phyloP scores from a whole-genome alignment of 1,284 basidiomycete genomes.

The Cystobasidium pallidum region DNA sequence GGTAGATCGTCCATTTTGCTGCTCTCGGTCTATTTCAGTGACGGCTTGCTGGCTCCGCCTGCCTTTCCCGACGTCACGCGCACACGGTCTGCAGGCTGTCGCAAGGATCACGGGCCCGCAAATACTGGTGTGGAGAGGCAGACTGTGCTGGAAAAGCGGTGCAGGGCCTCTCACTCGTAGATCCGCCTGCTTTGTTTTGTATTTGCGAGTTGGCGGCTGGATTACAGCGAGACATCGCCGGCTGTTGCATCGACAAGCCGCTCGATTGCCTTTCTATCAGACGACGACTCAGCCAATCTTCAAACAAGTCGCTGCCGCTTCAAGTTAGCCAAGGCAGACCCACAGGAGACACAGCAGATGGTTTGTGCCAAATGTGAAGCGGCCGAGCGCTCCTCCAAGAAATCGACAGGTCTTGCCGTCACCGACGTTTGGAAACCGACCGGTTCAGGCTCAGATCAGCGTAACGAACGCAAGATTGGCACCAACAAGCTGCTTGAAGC shows the following conservation, averaged over 20 bases:
- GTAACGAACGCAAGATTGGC: constrained; percentile 66
- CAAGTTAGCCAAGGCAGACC: neutral
- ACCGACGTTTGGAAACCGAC: constrained; percentile 46
- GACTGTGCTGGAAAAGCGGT: neutral
- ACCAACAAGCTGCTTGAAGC: constrained; percentile 76
- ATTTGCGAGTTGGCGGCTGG: neutral
- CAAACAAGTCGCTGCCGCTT: neutral
- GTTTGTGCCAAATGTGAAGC: constrained; percentile 53
- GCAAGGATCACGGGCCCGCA: neutral
- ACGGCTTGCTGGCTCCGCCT: constrained; percentile 2
- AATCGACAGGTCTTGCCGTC: constrained; percentile 16
- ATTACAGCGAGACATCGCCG: neutral
- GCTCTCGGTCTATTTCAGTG: constrained; percentile 5
- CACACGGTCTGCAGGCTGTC: neutral
- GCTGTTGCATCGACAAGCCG: neutral
- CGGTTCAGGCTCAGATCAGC: constrained; percentile 44
- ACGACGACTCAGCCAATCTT: neutral
- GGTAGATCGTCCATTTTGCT: constrained; percentile 56
- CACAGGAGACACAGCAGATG: constrained; percentile 38
- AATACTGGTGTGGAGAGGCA: neutral
- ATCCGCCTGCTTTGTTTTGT: neutral
- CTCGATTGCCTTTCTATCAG: neutral
- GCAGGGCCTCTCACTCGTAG: neutral
- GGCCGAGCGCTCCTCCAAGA: constrained; percentile 10
- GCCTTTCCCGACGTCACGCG: constrained; percentile 25